A percentile compares a stretch with the other conserved stretches of the same genome.
Evolutionary conservation across 176 grass and related monocot genomes (phyloP).

Genomic region (Hordeum marinum): DNA sequence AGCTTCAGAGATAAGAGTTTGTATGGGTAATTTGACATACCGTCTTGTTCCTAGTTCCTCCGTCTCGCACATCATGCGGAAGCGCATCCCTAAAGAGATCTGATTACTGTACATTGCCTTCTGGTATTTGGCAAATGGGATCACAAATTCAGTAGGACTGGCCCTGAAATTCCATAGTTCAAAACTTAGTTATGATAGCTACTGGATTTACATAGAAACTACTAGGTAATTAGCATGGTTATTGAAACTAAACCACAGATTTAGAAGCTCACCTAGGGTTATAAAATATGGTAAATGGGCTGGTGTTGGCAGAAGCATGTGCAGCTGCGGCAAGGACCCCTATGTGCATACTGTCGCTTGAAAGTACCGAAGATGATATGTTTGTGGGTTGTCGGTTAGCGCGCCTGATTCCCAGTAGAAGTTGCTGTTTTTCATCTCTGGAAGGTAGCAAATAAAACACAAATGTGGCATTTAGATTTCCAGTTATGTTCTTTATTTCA

Average conservation of each 20-base stretch:
- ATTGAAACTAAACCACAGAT: conserved; percentile 13
- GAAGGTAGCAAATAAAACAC: conserved; percentile 3
- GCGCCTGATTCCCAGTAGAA: conserved; percentile 86
- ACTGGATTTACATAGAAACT: background rate
- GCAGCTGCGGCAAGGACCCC: conserved; percentile 98
- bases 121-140: conserved; percentile 98
- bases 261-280: conserved; percentile 70
- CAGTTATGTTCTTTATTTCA: background rate
- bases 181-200: conserved; percentile 9
- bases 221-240: background rate
- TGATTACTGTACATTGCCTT: conserved; percentile 90
- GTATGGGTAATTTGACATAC: conserved; percentile 23
- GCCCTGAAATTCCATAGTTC: conserved; percentile 60
- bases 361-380: conserved; percentile 91
- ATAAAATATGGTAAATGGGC: conserved; percentile 98
- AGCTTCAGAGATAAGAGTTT: background rate
- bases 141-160: conserved; percentile 94
- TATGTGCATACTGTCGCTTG: conserved; percentile 99
- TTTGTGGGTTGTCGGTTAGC: conserved; percentile 87
- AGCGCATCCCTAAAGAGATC: conserved; percentile 92
- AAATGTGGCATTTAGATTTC: conserved; percentile 10
- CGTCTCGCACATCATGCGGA: conserved; percentile 96
- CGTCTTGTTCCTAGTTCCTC: conserved; percentile 92
- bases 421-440: conserved; percentile 95
- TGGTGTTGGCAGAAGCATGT: conserved; percentile 91